Evolutionary conservation across 176 grass and related monocot genomes (phyloP).

Genomic region (Tillandsia leiboldiana): DNA sequence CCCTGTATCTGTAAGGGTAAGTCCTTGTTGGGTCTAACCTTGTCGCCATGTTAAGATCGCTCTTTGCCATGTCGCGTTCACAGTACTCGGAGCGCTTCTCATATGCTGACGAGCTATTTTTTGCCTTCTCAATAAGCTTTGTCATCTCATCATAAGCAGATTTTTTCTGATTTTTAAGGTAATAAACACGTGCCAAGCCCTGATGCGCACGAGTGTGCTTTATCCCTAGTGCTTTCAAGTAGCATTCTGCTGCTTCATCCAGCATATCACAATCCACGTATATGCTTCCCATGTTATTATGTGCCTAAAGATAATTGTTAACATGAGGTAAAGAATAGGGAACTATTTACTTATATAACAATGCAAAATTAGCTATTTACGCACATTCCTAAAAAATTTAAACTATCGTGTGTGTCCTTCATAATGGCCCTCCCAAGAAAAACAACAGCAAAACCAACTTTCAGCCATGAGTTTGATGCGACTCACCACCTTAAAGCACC

Average conservation of each 20-base stretch:
- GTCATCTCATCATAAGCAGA: conserved; percentile 85
- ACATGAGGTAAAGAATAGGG: background rate
- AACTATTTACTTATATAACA: too few relatives aligned
- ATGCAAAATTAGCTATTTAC: too few relatives aligned
- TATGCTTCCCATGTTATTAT: conserved; percentile 97
- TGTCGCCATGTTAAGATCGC: conserved; percentile 66
- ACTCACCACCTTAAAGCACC: too few relatives aligned
- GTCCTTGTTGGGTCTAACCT: conserved; percentile 74
- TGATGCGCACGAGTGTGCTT: conserved; percentile 97
- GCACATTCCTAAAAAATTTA: too few relatives aligned
- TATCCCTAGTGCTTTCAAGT: conserved; percentile 68
- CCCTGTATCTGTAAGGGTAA: conserved; percentile 96
- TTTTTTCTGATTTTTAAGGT: conserved; percentile 68
- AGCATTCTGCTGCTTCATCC: conserved; percentile 74
- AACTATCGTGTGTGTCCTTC: too few relatives aligned
- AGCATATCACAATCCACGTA: conserved; percentile 87
- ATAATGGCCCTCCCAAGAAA: too few relatives aligned
- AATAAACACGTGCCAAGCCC: conserved; percentile 81
- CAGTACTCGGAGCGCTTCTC: conserved; percentile 92
- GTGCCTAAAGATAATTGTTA: conserved; percentile 43
- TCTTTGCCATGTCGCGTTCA: conserved; percentile 66
- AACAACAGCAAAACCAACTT: too few relatives aligned
- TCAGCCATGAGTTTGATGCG: too few relatives aligned
- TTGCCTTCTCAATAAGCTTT: conserved; percentile 71
- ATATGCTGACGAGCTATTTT: conserved; percentile 65